These are phyloP conservation scores for Colletotrichum theobromicola DNA, from an alignment of 2,329 filamentous ascomycete species.

Conservation along the genomic window DNA sequence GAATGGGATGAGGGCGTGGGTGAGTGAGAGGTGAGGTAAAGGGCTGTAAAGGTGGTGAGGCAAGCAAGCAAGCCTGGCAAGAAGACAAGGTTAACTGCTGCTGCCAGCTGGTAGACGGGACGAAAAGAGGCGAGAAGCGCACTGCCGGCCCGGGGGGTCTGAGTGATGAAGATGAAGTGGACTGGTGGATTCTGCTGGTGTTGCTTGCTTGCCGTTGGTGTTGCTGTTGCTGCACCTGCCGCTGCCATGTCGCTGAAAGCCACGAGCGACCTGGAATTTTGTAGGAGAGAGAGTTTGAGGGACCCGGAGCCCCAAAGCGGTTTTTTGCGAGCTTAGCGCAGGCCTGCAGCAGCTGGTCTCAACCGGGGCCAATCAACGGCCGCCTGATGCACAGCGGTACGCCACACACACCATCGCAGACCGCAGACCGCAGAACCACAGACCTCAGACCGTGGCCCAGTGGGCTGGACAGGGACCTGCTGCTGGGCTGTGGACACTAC, in stretches of 20 bases:
- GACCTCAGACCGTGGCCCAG: not conserved
- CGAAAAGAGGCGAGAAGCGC: not conserved
- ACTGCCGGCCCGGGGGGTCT: not conserved
- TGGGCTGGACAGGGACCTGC: slow-evolving; percentile 13
- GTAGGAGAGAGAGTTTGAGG: slow-evolving; percentile 17
- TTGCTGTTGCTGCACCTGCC: not conserved
- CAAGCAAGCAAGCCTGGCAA: not conserved
- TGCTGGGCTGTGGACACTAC: not conserved
- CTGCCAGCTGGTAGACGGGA: not conserved
- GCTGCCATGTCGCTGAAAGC: not conserved
- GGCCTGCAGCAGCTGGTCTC: slow-evolving; percentile 31
- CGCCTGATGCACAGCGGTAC: slow-evolving; percentile 23
- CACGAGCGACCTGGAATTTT: slow-evolving; percentile 9
- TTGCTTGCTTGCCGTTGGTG: not conserved
- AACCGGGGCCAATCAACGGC: slow-evolving; percentile 35
- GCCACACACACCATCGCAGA: slow-evolving; percentile 26
- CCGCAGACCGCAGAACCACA: not conserved
- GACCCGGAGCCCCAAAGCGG: slow-evolving; percentile 25
- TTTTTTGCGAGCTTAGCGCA: slow-evolving; percentile 30
- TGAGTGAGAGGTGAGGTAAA: not conserved
- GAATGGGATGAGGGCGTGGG: not conserved
- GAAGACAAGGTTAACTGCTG: not conserved
- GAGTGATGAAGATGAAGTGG: not conserved
- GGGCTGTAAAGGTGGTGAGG: not conserved
- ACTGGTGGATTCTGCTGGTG: not conserved